Evolutionary conservation across 2,329 filamentous ascomycete genomes (phyloP).

Genomic region (Botrytis hyacinthi): DNA sequence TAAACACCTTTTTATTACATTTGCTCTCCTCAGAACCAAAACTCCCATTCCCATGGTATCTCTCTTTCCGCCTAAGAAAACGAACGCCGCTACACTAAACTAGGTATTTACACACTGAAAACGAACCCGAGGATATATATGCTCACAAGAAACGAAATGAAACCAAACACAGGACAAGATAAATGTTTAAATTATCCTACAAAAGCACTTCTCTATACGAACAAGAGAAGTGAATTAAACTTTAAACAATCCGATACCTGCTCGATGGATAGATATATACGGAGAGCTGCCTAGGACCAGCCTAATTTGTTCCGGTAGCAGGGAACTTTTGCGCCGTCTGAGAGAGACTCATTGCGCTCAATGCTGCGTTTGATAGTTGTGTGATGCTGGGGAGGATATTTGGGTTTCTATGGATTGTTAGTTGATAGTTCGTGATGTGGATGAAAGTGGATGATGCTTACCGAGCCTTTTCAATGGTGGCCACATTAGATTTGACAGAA

Average conservation of each 20-base stretch:
- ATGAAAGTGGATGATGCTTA: not conserved
- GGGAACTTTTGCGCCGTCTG: constrained; percentile 27
- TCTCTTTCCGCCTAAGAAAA: accelerated
- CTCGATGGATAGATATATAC: not conserved
- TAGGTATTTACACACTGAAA: not conserved
- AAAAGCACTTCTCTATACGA: not conserved
- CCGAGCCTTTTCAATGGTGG: constrained; percentile 21
- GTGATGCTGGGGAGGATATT: constrained; percentile 36
- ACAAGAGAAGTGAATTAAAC: not conserved
- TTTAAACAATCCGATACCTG: not conserved
- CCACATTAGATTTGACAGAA: constrained; percentile 9
- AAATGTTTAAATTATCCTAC: not conserved
- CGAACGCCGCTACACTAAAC: not conserved
- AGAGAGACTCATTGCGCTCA: constrained; percentile 25
- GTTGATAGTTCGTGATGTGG: not conserved
- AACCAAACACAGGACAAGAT: not conserved
- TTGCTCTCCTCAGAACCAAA: not conserved
- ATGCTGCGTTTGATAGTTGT: constrained; percentile 31
- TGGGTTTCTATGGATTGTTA: constrained; percentile 28
- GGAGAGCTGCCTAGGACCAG: not conserved
- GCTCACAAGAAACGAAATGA: not conserved
- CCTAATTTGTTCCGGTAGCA: constrained; percentile 24
- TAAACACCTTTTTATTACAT: not conserved
- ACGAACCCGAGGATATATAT: not conserved
- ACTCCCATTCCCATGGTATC: not conserved